These are phyloP conservation scores for Aspergillus biplanus DNA, from an alignment of 495 filamentous ascomycete species.

Conservation along the genomic window DNA sequence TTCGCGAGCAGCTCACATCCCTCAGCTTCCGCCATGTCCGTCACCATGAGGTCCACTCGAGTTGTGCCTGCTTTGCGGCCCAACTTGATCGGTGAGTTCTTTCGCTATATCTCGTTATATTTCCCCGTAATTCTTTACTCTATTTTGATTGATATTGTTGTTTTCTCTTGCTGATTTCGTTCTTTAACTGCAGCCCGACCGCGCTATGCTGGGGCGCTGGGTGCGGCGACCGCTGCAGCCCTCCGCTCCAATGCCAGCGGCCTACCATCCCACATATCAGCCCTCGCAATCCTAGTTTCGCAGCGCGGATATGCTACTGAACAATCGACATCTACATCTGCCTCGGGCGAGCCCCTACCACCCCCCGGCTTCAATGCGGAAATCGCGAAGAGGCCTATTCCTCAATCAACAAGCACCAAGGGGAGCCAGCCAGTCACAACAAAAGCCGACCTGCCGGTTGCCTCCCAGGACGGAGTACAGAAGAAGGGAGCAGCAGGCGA, in stretches of 20 bases:
- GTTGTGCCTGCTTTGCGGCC: constrained; percentile 45
- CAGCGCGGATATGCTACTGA: constrained; percentile 72
- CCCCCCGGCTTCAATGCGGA: constrained; percentile 94
- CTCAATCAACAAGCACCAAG: constrained; percentile 36
- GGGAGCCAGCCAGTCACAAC: constrained; percentile 27
- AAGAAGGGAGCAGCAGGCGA: constrained; percentile 50
- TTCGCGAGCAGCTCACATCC: constrained; percentile 31
- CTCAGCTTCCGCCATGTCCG: constrained; percentile 47
- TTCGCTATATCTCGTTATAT: constrained; percentile 5
- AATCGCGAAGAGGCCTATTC: constrained; percentile 84
- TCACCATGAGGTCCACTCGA: constrained; percentile 47
- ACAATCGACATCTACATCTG: constrained; percentile 57
- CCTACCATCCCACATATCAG: constrained; percentile 62
- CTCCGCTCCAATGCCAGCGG: constrained; percentile 60
- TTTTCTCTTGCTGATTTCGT: constrained; percentile 11
- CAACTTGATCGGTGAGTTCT: constrained; percentile 35
- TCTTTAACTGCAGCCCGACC: constrained; percentile 34
- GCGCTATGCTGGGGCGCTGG: constrained; percentile 40
- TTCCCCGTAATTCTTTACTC: neutral
- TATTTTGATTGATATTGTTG: neutral
- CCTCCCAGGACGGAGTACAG: constrained; percentile 46
- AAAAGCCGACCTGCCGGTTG: constrained; percentile 40
- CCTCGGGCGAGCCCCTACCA: constrained; percentile 64
- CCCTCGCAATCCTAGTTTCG: constrained; percentile 68
- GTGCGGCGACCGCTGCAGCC: constrained; percentile 48